A percentile compares a stretch with the other conserved stretches of the same genome.
These are phyloP conservation scores for Phytophthora fragariaefolia DNA, from an alignment of 352 stramenopile genomes.

Conservation along the genomic window DNA sequence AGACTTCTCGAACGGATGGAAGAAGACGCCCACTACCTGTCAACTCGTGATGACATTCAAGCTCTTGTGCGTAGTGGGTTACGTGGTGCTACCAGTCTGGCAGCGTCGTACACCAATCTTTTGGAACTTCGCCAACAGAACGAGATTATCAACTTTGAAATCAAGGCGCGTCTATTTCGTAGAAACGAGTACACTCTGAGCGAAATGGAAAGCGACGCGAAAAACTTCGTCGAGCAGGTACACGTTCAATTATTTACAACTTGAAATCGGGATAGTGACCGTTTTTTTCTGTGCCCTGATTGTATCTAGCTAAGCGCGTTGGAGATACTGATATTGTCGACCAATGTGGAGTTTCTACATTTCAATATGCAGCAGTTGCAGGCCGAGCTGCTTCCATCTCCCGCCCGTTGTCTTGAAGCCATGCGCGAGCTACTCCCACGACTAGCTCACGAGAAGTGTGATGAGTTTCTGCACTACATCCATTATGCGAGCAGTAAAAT, in stretches of 20 bases:
- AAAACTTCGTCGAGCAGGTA: conserved; percentile 52
- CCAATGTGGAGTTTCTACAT: conserved; percentile 50
- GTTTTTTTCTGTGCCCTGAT: not conserved
- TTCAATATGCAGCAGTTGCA: conserved; percentile 53
- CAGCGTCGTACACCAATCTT: conserved; percentile 40
- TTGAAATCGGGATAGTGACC: no score
- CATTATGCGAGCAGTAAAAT: conserved; percentile 46
- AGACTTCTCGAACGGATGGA: conserved; percentile 47
- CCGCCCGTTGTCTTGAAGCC: conserved; percentile 43
- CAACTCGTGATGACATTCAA: conserved; percentile 48
- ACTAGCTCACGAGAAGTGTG: conserved; percentile 54
- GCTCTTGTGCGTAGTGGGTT: conserved; percentile 41
- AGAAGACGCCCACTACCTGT: conserved; percentile 40
- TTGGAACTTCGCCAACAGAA: conserved; percentile 50
- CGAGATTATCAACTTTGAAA: conserved; percentile 55
- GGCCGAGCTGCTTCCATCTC: conserved; percentile 47
- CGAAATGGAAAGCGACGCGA: conserved; percentile 48
- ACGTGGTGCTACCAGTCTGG: conserved; percentile 33
- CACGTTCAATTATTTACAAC: no score
- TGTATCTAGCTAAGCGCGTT: conserved; percentile 27
- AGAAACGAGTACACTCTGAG: conserved; percentile 49
- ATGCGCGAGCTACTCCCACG: conserved; percentile 49
- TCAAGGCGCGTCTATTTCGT: conserved; percentile 49
- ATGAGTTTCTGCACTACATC: conserved; percentile 55
- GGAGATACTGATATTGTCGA: conserved; percentile 18